Evolutionary conservation across 2,329 filamentous ascomycete genomes (phyloP).

Genomic region (Aspergillus candidus): DNA sequence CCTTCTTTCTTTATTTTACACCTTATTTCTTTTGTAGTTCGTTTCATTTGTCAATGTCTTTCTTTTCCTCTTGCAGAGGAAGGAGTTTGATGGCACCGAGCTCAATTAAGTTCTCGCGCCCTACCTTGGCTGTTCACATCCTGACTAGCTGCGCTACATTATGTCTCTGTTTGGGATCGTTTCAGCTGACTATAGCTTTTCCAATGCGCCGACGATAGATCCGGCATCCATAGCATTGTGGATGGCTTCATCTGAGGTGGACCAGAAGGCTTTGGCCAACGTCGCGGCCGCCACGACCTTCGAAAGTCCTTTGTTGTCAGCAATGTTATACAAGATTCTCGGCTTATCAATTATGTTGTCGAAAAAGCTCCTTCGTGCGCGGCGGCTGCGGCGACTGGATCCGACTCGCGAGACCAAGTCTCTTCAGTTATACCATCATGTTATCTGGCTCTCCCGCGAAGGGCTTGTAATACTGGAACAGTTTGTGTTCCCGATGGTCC

Average conservation of each 20-base stretch:
- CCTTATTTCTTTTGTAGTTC: constrained; percentile 1
- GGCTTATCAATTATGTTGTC: constrained; percentile 86
- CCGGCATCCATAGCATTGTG: constrained; percentile 33
- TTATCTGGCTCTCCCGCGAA: constrained; percentile 91
- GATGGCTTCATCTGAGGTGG: constrained; percentile 96
- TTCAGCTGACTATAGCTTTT: constrained; percentile 24
- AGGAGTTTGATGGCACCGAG: no score
- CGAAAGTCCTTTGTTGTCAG: constrained; percentile 68
- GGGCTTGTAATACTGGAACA: constrained; percentile 79
- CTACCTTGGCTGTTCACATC: not conserved
- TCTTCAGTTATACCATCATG: constrained; percentile 78
- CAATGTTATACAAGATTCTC: constrained; percentile 81
- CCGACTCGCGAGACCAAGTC: constrained; percentile 71
- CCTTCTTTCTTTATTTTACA: not conserved
- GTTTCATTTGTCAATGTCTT: not conserved
- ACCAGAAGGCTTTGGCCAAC: constrained; percentile 91
- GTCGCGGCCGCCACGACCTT: constrained; percentile 74
- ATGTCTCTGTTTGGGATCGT: constrained; percentile 6
- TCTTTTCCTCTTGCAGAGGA: no score
- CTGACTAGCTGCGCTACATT: not conserved
- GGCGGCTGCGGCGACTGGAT: constrained; percentile 77
- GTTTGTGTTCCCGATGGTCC: constrained; percentile 80
- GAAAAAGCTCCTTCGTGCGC: constrained; percentile 72
- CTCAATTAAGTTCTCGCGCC: no score
- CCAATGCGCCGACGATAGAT: constrained; percentile 25